These are phyloP conservation scores for Phlebopus sp. DNA, from an alignment of 1,284 basidiomycete genomes.

Conservation along the genomic window DNA sequence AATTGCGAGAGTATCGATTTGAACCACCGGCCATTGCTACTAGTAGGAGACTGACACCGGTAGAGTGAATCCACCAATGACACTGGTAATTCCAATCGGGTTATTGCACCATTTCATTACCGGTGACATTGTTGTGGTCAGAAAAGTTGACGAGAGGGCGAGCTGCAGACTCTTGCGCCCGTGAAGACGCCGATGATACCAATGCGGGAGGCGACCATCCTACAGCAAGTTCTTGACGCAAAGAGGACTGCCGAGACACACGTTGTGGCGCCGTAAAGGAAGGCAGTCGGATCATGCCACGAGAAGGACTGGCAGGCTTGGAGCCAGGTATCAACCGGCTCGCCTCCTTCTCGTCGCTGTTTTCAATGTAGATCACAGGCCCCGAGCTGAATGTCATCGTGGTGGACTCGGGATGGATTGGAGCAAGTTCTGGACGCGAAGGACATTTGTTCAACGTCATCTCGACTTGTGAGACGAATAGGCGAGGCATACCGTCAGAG, in stretches of 20 bases:
- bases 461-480: slow-evolving; percentile 23
- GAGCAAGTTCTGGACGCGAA: no score
- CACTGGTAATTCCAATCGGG: slow-evolving; percentile 5
- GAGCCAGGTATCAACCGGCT: slow-evolving; percentile 10
- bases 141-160: slow-evolving; percentile 22
- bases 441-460: background rate
- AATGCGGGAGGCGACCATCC: slow-evolving; percentile 23
- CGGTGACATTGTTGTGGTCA: slow-evolving; percentile 26
- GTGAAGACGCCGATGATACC: slow-evolving; percentile 16
- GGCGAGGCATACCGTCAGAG: slow-evolving; percentile 19
- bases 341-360: background rate
- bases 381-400: background rate
- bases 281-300: slow-evolving; percentile 10
- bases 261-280: slow-evolving; percentile 17
- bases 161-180: slow-evolving; percentile 16
- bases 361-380: slow-evolving; percentile 1
- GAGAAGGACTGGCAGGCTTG: slow-evolving; percentile 15
- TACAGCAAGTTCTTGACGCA: slow-evolving; percentile 24
- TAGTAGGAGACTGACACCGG: background rate
- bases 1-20: no score
- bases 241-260: slow-evolving; percentile 31
- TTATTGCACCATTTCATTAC: slow-evolving; percentile 26
- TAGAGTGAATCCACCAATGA: slow-evolving; percentile 11
- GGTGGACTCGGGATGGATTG: background rate
- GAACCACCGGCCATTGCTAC: no score